Percentiles rank a stretch among this genome's conserved stretches.
Conservation (phyloP, 345 rosid species). For the Sonneratia caseolaris region DNA sequence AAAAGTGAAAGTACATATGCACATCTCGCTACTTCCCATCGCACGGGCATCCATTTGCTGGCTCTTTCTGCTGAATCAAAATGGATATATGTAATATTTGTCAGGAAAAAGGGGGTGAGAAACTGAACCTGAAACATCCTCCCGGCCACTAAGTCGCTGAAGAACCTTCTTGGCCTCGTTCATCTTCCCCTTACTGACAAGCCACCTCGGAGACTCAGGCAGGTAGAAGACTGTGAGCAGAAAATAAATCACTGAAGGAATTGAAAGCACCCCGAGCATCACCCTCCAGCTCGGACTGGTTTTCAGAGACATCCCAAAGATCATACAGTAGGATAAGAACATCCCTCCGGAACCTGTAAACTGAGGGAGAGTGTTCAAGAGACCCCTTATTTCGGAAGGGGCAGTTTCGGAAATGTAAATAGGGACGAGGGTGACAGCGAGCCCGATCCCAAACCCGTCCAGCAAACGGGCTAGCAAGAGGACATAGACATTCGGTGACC, state of each 20-base stretch:
- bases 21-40: too few species aligned
- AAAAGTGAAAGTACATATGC: too few species aligned
- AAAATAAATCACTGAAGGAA: slow-evolving; percentile 72
- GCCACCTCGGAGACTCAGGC: slow-evolving; percentile 99
- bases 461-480: slow-evolving; percentile 72
- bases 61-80: not conserved
- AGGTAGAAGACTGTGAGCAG: slow-evolving; percentile 58
- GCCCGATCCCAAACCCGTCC: slow-evolving; percentile 89
- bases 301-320: slow-evolving; percentile 70
- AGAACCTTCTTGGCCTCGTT: slow-evolving; percentile 73
- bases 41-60: too few species aligned
- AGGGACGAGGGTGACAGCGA: slow-evolving; percentile 94
- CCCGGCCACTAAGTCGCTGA: slow-evolving; percentile 78
- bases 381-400: slow-evolving; percentile 87
- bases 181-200: slow-evolving; percentile 96
- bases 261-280: slow-evolving; percentile 91
- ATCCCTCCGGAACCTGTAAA: slow-evolving; percentile 91
- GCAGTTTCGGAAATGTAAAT: slow-evolving; percentile 93
- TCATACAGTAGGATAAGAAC: slow-evolving; percentile 90
- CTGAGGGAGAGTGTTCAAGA: slow-evolving; percentile 87
- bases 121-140: slow-evolving; percentile 71
- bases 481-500: slow-evolving; percentile 92
- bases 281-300: slow-evolving; percentile 75
- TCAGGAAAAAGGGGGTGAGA: not conserved
- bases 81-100: not conserved